These are phyloP conservation scores for Globisporangium paddicum DNA, from an alignment of 352 stramenopile species.

Conservation along the genomic window DNA sequence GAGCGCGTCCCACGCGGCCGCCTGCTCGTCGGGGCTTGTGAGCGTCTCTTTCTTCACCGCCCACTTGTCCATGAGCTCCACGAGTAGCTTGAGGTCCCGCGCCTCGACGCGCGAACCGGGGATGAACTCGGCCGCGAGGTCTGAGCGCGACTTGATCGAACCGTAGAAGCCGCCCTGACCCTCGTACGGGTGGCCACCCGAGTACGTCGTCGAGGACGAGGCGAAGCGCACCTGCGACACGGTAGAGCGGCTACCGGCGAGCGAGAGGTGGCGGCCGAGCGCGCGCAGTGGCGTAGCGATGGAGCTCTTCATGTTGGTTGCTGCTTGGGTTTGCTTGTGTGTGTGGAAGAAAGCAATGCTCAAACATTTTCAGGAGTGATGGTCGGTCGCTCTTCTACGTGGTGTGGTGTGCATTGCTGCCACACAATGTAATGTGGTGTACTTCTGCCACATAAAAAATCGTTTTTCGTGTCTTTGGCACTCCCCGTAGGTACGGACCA, in stretches of 20 bases:
- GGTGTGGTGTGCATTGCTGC: not conserved
- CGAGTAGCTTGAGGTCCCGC: constrained; percentile 49
- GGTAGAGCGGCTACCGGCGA: not conserved
- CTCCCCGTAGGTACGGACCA: not conserved
- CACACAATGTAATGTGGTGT: not conserved
- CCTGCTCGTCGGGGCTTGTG: constrained; percentile 26
- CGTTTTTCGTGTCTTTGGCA: not conserved
- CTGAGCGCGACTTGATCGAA: constrained; percentile 72
- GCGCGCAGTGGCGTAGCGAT: not conserved
- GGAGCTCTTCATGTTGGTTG: not conserved
- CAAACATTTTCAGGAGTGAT: not conserved
- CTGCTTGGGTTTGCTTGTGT: not conserved
- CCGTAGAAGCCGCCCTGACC: constrained; percentile 91
- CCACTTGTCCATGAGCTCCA: constrained; percentile 57
- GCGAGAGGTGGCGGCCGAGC: not conserved
- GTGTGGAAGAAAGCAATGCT: not conserved
- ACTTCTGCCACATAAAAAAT: not conserved
- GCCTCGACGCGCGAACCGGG: constrained; percentile 62
- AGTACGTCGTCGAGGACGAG: constrained; percentile 72
- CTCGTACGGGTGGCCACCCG: constrained; percentile 81
- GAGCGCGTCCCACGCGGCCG: constrained; percentile 37
- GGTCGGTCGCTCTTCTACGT: not conserved
- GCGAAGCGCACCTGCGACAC: not conserved
- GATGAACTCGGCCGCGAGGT: constrained; percentile 55
- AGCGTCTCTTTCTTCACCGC: constrained; percentile 34